Evolutionary conservation across 2,329 filamentous ascomycete genomes (phyloP).

Genomic region (Colletotrichum godetiae): DNA sequence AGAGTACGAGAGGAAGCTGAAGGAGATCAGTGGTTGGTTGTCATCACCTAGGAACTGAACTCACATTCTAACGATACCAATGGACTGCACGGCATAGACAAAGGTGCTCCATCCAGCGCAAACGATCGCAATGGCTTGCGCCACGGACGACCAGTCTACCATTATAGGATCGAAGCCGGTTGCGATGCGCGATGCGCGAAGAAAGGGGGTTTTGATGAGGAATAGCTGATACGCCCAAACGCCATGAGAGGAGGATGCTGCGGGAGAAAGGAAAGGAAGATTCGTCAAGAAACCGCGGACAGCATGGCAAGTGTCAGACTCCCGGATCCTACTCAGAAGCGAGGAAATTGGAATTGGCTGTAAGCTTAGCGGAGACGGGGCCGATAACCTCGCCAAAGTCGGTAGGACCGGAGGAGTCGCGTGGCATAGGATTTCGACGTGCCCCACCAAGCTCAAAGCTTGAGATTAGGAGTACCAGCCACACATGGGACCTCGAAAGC

Average conservation of each 20-base stretch:
- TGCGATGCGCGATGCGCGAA: not conserved
- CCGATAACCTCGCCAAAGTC: not conserved
- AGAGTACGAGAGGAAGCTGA: slow-evolving; percentile 65
- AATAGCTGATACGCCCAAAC: slow-evolving; percentile 40
- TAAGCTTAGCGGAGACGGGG: not conserved
- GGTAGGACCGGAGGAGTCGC: slow-evolving; percentile 8
- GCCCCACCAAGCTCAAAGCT: slow-evolving; percentile 13
- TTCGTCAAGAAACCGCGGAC: slow-evolving; percentile 1
- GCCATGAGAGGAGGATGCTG: not conserved
- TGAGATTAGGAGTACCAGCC: slow-evolving; percentile 7
- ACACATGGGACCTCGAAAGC: not conserved
- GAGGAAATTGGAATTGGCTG: not conserved
- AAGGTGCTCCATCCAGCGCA: slow-evolving; percentile 65
- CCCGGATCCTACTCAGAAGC: too few species aligned
- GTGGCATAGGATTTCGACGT: slow-evolving; percentile 16
- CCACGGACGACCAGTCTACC: slow-evolving; percentile 37
- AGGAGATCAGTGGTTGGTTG: not conserved
- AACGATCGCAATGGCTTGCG: slow-evolving; percentile 55
- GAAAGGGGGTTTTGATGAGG: not conserved
- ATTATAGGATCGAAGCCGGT: not conserved
- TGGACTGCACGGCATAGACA: slow-evolving; percentile 64
- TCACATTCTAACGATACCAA: slow-evolving; percentile 69
- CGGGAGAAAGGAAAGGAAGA: not conserved
- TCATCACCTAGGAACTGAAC: slow-evolving; percentile 32
- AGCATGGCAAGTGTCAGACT: not conserved